Evolutionary conservation across 2,329 filamentous ascomycete genomes (phyloP).

Genomic region (Alternaria triticina): DNA sequence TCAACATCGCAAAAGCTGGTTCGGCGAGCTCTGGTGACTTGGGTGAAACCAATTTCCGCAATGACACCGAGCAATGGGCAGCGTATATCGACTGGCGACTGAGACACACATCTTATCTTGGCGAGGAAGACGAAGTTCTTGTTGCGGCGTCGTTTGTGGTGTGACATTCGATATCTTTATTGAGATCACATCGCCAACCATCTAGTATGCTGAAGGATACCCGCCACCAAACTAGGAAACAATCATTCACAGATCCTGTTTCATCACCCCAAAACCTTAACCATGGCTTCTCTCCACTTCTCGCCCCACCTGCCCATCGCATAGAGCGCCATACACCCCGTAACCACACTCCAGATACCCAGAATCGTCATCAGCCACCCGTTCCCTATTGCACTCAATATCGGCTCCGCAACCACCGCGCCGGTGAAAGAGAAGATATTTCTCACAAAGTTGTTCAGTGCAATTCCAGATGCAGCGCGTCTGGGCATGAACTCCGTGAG

Average conservation of each 20-base stretch:
- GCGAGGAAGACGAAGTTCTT: background rate
- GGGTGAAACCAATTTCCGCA: background rate
- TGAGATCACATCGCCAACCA: background rate
- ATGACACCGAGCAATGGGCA: background rate
- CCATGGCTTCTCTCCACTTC: slow-evolving; percentile 70
- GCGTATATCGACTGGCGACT: background rate
- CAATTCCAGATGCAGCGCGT: slow-evolving; percentile 44
- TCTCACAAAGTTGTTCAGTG: slow-evolving; percentile 49
- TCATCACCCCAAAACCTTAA: slow-evolving; percentile 43
- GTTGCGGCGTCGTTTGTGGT: background rate
- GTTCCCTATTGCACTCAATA: slow-evolving; percentile 46
- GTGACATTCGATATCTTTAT: background rate
- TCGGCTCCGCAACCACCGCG: slow-evolving; percentile 45
- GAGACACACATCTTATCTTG: background rate
- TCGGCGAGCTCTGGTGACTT: background rate
- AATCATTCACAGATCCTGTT: background rate
- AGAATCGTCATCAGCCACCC: slow-evolving; percentile 50
- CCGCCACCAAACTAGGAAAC: background rate
- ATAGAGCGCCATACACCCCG: slow-evolving; percentile 60
- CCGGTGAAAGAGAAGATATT: slow-evolving; percentile 48
- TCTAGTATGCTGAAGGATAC: background rate
- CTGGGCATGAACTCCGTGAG: slow-evolving; percentile 51
- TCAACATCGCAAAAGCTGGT: background rate
- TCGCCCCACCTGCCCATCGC: slow-evolving; percentile 66
- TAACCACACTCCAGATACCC: slow-evolving; percentile 58